Percentiles rank a stretch among this genome's conserved stretches.
These are phyloP conservation scores for Fusarium begoniae DNA, from an alignment of 2,329 filamentous ascomycete genomes.

Conservation along the genomic window DNA sequence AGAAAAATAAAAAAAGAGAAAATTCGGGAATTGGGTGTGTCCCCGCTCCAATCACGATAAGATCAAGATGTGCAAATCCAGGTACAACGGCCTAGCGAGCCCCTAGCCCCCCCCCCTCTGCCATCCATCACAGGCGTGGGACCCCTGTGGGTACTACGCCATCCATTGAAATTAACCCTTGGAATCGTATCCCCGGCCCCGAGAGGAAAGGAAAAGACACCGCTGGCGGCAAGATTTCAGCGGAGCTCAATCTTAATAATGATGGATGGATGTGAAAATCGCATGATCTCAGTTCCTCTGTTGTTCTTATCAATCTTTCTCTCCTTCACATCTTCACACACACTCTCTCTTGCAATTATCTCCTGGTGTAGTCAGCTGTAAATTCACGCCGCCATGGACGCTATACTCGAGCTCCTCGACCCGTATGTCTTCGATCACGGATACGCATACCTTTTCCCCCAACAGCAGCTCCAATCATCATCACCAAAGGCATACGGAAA, in stretches of 20 bases:
- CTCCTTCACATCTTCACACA: not conserved
- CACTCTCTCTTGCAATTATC: not conserved
- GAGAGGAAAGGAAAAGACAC: not conserved
- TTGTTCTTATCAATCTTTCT: constrained; percentile 19
- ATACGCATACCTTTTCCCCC: constrained; percentile 52
- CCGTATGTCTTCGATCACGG: constrained; percentile 52
- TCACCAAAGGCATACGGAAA: constrained; percentile 11
- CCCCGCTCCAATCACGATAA: constrained; percentile 38
- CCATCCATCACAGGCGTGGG: constrained; percentile 7
- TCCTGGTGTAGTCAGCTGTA: not conserved
- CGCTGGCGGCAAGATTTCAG: constrained; percentile 19
- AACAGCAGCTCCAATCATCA: constrained; percentile 20
- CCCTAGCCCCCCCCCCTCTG: not conserved
- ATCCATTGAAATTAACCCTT: constrained; percentile 22
- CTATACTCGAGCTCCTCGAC: constrained; percentile 53
- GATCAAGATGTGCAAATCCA: constrained; percentile 37
- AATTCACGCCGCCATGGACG: constrained; percentile 43
- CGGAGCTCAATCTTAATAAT: constrained; percentile 26
- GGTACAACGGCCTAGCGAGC: constrained; percentile 24
- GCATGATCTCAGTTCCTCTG: constrained; percentile 4
- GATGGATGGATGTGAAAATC: constrained; percentile 5
- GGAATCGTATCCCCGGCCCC: not conserved
- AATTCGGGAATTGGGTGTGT: constrained; percentile 6
- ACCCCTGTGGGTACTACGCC: constrained; percentile 23
- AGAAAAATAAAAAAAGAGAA: not conserved